Evolutionary conservation across 352 stramenopile species (phyloP), one percentile per base, ranked within the genome.

Genomic region (Pythium guiyangense): DNA sequence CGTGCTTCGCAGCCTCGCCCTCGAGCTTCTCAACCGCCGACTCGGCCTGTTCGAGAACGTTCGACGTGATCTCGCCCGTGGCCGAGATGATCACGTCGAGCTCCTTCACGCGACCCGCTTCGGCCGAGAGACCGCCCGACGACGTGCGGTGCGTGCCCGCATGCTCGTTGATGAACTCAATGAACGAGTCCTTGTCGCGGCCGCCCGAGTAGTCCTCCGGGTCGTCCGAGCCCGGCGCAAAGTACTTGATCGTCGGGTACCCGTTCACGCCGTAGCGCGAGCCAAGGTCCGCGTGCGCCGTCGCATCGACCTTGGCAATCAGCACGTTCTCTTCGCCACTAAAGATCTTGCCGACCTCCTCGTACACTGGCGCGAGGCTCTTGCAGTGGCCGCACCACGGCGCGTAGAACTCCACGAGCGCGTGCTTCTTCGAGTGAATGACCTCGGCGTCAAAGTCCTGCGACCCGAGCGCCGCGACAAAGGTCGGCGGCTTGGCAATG

Each of bases 241-340:
- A 97, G 74, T 96, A 97, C 73, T 96, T 96, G 67, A 97, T 78
- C 52, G 90, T 97, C 34, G 91, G 91, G 79, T 90, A 97, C 27
- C 91, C 88, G 54, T 78, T 90, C 31, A 97, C 83, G 50, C 85
- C 90, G 69, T 92, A 97, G 62, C 82, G 79, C 44, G 62, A 59
- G n/a, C 70, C 81, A 29, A 93, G 55, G 39, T 78, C 76, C 2
- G 57, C 22, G 62, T 92, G 80, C 5, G 61, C 81, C n/a, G 70
- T 86, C 20, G 83, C 85, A 46, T 95, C 83, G 44, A 95, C 82
- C 65, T 92, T 94, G 62, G 82, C 86, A 59, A 95, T 77, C 18
- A 94, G 73, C 61, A 93, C 82, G 45, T 85, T 76, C 34, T 88
- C 79, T 49, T 93, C 86, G 15, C 82, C 79, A 42, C 73, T 69